These are phyloP conservation scores for Telfairia occidentalis DNA, from an alignment of 331 rosid species.

Conservation along the genomic window DNA sequence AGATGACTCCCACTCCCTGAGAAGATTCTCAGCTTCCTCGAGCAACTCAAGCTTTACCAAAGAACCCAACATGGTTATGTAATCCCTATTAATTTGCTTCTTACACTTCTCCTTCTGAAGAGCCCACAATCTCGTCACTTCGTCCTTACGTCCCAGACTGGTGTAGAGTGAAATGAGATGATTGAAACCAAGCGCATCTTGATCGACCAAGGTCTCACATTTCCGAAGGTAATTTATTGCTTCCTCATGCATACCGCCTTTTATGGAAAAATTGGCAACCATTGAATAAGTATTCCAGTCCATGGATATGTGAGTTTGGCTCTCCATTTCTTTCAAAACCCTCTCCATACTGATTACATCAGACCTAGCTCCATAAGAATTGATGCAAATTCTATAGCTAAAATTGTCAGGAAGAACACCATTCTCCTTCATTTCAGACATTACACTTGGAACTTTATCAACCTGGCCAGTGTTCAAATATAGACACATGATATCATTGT, in stretches of 20 bases:
- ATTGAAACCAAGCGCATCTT: constrained; percentile 35
- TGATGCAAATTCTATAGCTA: constrained; percentile 56
- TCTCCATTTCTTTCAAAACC: constrained; percentile 51
- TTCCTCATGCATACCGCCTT: constrained; percentile 44
- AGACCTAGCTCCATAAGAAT: constrained; percentile 41
- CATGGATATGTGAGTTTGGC: constrained; percentile 20
- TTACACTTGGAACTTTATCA: constrained; percentile 47
- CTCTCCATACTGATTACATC: constrained; percentile 46
- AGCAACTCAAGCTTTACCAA: constrained; percentile 55
- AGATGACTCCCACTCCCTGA: constrained; percentile 56
- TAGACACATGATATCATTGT: constrained; percentile 58
- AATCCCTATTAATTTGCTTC: constrained; percentile 55
- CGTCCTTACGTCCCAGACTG: constrained; percentile 33
- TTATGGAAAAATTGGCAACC: constrained; percentile 49
- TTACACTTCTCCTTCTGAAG: constrained; percentile 39
- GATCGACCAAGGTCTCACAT: constrained; percentile 42
- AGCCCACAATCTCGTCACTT: constrained; percentile 53
- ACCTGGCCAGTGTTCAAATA: constrained; percentile 25
- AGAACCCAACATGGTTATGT: constrained; percentile 50
- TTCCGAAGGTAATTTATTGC: constrained; percentile 39
- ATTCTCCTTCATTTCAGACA: constrained; percentile 41
- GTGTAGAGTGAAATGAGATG: constrained; percentile 51
- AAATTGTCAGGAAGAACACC: constrained; percentile 45
- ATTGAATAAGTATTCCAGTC: constrained; percentile 46
- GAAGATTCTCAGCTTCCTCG: constrained; percentile 36